Percentiles rank a stretch among this genome's conserved stretches.
Conservation (phyloP, 1,139 yeast species). For the Diutina scorzettiae region DNA sequence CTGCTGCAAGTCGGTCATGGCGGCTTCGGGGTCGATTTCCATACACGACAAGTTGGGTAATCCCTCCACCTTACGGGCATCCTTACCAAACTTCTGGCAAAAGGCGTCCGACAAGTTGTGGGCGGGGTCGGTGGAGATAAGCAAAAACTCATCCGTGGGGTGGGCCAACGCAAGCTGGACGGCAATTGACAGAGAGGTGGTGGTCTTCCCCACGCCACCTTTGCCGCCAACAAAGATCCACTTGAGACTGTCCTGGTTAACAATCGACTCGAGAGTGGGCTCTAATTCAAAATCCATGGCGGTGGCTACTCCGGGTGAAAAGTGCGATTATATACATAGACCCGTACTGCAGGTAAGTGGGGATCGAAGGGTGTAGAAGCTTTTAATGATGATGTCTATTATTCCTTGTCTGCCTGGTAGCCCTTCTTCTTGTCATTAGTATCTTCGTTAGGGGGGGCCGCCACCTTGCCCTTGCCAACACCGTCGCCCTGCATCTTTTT, state of each 20-base stretch:
- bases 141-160: conserved; percentile 67
- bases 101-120: conserved; percentile 95
- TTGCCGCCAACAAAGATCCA: conserved; percentile 99
- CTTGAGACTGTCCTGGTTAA: conserved; percentile 59
- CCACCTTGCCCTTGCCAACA: conserved; percentile 5
- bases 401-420: conserved; percentile 2
- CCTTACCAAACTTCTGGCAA: conserved; percentile 95
- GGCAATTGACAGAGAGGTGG: conserved; percentile 91
- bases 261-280: conserved; percentile 56
- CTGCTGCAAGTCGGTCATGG: conserved; percentile 78
- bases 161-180: conserved; percentile 78
- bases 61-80: conserved; percentile 88
- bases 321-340: no score
- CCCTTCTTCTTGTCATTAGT: neutral
- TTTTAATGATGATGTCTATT: neutral
- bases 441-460: neutral
- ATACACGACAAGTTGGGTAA: conserved; percentile 81
- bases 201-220: conserved; percentile 98
- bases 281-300: conserved; percentile 41
- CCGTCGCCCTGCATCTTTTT: conserved; percentile 5
- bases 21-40: conserved; percentile 97
- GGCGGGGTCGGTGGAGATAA: conserved; percentile 97
- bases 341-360: no score
- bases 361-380: no score
- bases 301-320: neutral